phyloP scores from a whole-genome alignment of 2,329 filamentous ascomycete genomes.

The Alternaria sp. region DNA sequence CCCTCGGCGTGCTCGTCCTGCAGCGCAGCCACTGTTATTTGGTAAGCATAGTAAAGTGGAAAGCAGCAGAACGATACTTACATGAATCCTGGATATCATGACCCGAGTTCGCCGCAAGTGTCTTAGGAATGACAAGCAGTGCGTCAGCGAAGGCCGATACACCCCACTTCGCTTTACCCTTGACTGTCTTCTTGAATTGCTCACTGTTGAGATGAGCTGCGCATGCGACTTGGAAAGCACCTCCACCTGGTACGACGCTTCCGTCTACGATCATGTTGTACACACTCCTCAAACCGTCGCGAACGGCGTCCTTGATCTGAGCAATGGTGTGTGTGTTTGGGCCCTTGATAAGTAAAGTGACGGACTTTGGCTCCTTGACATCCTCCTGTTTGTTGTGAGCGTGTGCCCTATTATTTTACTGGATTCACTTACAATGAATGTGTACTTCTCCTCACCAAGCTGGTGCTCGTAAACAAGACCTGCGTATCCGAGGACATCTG shows the following conservation, averaged over 20 bases:
- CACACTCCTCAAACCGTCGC: conserved; percentile 92
- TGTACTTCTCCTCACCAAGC: conserved; percentile 98
- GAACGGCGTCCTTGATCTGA: conserved; percentile 94
- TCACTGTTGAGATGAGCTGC: conserved; percentile 87
- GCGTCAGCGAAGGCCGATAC: conserved; percentile 95
- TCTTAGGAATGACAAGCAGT: conserved; percentile 95
- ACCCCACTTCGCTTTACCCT: conserved; percentile 97
- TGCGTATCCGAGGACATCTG: conserved; percentile 92
- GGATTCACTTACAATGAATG: conserved; percentile 70
- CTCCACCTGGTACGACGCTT: conserved; percentile 91
- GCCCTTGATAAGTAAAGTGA: conserved; percentile 96
- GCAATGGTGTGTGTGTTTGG: conserved; percentile 96
- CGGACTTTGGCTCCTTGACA: conserved; percentile 97
- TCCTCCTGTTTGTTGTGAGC: conserved; percentile 68
- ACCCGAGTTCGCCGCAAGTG: conserved; percentile 91
- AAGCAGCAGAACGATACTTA: conserved; percentile 60
- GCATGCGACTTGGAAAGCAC: conserved; percentile 95
- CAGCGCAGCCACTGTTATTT: conserved; percentile 74
- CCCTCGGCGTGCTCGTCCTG: conserved; percentile 88
- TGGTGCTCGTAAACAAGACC: conserved; percentile 97
- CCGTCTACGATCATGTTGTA: conserved; percentile 99
- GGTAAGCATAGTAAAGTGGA: conserved; percentile 25
- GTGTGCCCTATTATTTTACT: background rate
- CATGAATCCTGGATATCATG: conserved; percentile 95
- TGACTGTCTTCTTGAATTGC: conserved; percentile 85